These are phyloP conservation scores for Athelia sp. DNA, from an alignment of 1,284 basidiomycete genomes.

Conservation along the genomic window DNA sequence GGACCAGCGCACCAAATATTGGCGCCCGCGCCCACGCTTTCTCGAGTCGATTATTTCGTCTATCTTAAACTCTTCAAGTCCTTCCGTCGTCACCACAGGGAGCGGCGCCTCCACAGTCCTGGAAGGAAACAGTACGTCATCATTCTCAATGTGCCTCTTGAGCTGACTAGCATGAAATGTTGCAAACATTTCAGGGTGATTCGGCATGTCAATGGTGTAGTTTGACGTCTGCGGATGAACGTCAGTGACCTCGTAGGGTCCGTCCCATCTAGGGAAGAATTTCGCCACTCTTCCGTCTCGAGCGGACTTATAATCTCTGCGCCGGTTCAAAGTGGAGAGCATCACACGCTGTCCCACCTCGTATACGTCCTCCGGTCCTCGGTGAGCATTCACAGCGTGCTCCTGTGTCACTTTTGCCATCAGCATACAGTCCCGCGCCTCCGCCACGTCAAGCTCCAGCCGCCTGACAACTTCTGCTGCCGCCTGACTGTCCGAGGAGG, in stretches of 20 bases:
- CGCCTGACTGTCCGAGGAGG: not conserved
- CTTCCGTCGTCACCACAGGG: not conserved
- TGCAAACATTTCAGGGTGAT: not conserved
- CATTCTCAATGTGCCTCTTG: not conserved
- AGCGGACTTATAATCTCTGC: not conserved
- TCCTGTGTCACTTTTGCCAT: not conserved
- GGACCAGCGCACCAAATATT: slow-evolving; percentile 3
- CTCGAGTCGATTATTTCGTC: not conserved
- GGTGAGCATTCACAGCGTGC: not conserved
- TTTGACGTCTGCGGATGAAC: not conserved
- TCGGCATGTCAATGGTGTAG: not conserved
- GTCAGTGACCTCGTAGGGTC: not conserved
- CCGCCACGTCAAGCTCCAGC: not conserved
- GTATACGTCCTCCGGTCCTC: not conserved
- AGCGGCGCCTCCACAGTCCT: not conserved
- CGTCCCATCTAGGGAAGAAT: not conserved
- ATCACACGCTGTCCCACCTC: not conserved
- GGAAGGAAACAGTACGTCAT: not conserved
- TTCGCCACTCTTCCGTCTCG: slow-evolving; percentile 1
- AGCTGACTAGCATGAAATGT: not conserved
- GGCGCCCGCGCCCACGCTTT: slow-evolving; percentile 1
- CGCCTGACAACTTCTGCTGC: not conserved
- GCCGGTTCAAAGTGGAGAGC: not conserved
- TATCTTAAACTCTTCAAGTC: not conserved
- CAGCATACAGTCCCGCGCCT: not conserved